These are phyloP conservation scores for Coffea eugenioides DNA, from an alignment of 257 asterid species.

Conservation along the genomic window DNA sequence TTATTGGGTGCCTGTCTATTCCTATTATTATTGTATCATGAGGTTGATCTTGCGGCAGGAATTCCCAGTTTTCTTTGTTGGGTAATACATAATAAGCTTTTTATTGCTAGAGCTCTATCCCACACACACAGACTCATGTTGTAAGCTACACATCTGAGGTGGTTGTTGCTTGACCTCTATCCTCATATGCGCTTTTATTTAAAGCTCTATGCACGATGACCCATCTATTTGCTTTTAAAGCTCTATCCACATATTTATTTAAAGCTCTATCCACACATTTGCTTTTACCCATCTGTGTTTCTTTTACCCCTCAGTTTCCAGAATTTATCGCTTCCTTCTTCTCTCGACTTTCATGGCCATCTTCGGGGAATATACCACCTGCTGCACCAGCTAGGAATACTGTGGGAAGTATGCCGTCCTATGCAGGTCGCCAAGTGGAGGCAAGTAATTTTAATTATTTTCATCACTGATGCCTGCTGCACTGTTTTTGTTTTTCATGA, in stretches of 20 bases:
- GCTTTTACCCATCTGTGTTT: constrained; percentile 13
- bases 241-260: no score
- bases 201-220: constrained; percentile 2
- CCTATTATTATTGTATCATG: background rate
- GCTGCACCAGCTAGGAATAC: constrained; percentile 60
- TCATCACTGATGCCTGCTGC: background rate
- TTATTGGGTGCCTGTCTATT: background rate
- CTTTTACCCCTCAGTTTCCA: constrained; percentile 62
- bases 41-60: background rate
- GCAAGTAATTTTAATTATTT: constrained; percentile 33
- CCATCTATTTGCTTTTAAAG: constrained; percentile 2
- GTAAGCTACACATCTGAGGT: background rate
- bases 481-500: background rate
- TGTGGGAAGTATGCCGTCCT: constrained; percentile 56
- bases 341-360: constrained; percentile 72
- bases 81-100: background rate
- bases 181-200: constrained; percentile 17
- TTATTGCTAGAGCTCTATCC: background rate
- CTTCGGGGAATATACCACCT: constrained; percentile 55
- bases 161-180: constrained; percentile 3
- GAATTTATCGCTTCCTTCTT: constrained; percentile 72
- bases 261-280: constrained; percentile 3
- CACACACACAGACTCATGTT: background rate
- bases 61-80: background rate
- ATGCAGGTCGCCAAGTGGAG: constrained; percentile 54